Evolutionary conservation across 2,329 filamentous ascomycete species (phyloP), one percentile per base, ranked within the genome.

Genomic region (Lojkania enalia): DNA sequence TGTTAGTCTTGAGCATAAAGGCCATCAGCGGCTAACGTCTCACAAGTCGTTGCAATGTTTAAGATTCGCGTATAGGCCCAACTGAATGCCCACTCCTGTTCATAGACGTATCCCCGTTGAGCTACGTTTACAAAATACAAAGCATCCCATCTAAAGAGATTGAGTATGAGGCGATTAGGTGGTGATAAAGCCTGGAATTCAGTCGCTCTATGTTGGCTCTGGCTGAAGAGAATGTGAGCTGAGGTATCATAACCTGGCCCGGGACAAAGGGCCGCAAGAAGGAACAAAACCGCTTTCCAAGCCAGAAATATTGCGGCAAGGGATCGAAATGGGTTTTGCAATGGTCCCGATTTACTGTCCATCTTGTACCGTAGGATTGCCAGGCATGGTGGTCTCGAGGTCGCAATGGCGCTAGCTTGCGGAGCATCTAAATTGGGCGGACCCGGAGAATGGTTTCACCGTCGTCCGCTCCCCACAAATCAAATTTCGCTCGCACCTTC

Each of bases 71-170:
- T 74, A 48, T 79, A 78, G 7, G 74, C 73, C 70, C 77, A 80
- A 27, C 85, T 85, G 71, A 91, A 94, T 0, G 88, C 89, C 88
- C 88, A 94, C 69, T 92, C 87, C 71, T 94, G 89, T 71, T 95
- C 89, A 64, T 83, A 87, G 9, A 84, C 43, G 56, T 89, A 84
- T 23, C 86, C 87, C 9, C 80, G 75, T 31, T 76, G 76, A 3
- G 87, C 81, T 33, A 76, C 67, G 53, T 83, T 78, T 46, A 85
- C 73, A 60, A 85, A 92, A 67, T 92, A 94, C 54, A 95, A 76
- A 21, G 85, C 86, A 66, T 95, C 89, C 89, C 89, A 95, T 66
- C 87, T 79, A 5, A 84, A 83, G 46, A 94, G 73, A 32, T 82
- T 82, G 23, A 77, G 70, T 15, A 76, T 67, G 2, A 86, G 57